Conservation (phyloP, 2,329 filamentous ascomycete genomes). For the Myriosclerotinia duriaeana region DNA sequence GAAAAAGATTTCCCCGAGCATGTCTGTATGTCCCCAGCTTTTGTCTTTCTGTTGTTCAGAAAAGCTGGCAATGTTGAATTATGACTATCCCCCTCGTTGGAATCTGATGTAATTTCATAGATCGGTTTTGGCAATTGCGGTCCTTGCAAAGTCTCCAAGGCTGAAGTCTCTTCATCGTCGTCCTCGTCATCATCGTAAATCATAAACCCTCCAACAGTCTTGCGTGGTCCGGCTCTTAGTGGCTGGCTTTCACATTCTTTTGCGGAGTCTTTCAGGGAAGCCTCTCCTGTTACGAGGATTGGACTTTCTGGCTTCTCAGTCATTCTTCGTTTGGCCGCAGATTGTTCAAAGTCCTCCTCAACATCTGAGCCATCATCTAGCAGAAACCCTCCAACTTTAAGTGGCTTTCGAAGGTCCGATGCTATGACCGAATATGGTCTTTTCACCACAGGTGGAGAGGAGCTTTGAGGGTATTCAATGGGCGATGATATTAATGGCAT, state of each 20-base stretch:
- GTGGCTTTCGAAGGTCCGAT: conserved; percentile 40
- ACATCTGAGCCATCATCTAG: conserved; percentile 47
- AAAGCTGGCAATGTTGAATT: conserved; percentile 32
- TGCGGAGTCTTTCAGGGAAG: conserved; percentile 2
- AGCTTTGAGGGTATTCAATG: conserved; percentile 43
- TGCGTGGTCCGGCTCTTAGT: neutral
- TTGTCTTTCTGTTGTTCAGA: conserved; percentile 26
- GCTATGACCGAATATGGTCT: conserved; percentile 42
- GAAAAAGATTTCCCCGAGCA: conserved; percentile 53
- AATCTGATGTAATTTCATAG: neutral
- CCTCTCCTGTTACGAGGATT: neutral
- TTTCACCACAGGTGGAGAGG: conserved; percentile 41
- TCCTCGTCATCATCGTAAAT: conserved; percentile 26
- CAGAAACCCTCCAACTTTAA: conserved; percentile 47
- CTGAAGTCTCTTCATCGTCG: conserved; percentile 13
- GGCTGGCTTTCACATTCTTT: neutral
- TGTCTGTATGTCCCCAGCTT: conserved; percentile 34
- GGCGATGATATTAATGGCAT: conserved; percentile 64
- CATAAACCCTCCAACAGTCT: conserved; percentile 26
- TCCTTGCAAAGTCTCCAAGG: conserved; percentile 12
- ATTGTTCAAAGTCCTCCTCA: conserved; percentile 42
- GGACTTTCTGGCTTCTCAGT: conserved; percentile 33
- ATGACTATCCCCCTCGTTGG: neutral
- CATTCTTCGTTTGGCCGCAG: conserved; percentile 48
- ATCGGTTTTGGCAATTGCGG: conserved; percentile 14